Percentiles rank a stretch among this genome's conserved stretches.
Conservation (phyloP, 1,284 basidiomycete species). For the Inonotus hispidus region DNA sequence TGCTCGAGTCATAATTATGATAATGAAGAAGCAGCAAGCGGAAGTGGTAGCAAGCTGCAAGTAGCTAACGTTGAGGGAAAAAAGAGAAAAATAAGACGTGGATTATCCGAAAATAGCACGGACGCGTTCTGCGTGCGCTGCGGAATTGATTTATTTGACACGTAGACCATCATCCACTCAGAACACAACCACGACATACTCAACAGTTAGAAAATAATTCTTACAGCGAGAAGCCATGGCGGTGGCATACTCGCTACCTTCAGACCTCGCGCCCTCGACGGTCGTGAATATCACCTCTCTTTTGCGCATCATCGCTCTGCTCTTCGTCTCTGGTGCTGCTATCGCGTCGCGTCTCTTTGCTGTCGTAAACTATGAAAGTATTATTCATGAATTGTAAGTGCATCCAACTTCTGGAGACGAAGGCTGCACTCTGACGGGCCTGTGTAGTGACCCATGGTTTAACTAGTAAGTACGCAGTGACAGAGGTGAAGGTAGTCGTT, state of each 20-base stretch:
- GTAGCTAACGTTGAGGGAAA: background rate
- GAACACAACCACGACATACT: slow-evolving; percentile 3
- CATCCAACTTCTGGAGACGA: background rate
- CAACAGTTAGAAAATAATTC: slow-evolving; percentile 1
- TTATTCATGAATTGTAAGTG: slow-evolving; percentile 97
- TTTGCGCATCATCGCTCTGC: slow-evolving; percentile 81
- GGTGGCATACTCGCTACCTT: slow-evolving; percentile 63
- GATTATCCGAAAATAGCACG: background rate
- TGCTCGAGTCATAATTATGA: background rate
- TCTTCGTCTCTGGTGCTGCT: slow-evolving; percentile 87
- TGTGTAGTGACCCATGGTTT: slow-evolving; percentile 89
- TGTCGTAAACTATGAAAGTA: slow-evolving; percentile 97
- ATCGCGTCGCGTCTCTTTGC: slow-evolving; percentile 96
- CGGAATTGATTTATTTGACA: slow-evolving; percentile 4
- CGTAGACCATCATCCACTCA: slow-evolving; percentile 3
- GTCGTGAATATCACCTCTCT: slow-evolving; percentile 81
- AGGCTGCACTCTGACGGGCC: slow-evolving; percentile 17
- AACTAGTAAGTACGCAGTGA: slow-evolving; percentile 65
- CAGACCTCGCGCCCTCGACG: slow-evolving; percentile 60
- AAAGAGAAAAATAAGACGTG: background rate
- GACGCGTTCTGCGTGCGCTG: slow-evolving; percentile 6
- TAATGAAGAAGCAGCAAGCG: no score
- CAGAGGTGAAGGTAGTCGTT: background rate
- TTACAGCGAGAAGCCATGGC: slow-evolving; percentile 42
- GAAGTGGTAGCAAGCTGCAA: no score